Base-by-base conservation (phyloP, 306 rosid genomes). In the Ochetophila trinervis region DNA sequence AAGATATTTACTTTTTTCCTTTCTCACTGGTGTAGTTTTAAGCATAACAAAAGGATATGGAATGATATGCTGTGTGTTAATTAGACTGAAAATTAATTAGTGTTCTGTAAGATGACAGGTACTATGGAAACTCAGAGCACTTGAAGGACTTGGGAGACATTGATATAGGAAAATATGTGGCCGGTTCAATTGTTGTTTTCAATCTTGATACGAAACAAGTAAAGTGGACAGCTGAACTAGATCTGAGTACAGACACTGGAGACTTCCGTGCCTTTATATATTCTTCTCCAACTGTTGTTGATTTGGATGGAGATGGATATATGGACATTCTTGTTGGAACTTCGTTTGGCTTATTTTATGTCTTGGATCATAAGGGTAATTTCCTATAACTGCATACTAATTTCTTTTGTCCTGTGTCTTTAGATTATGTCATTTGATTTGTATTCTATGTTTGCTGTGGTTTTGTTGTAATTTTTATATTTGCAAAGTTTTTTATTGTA, bases 251-350 rank as follows among this genome's bases (percentile, higher is more conserved):
- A 19, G 97, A 93, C 65, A 72, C 84, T 56, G 81, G 82, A 70
- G 67, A 80, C 23, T 93, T 77, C 72, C 87, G 85, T 58, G 97
- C 88, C 66, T 86, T 83, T 73, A 79, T 93, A 76, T 84, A 87
- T 78, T 90, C 97, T 77, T 83, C 99, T 30, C 99, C 99, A 58
- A 87, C 90, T 68, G 94, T 93, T 22, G 82, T 75, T 8, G 99
- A 93, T 78, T 88, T 93, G 82, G 99, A 93, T 81, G 99, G 97
- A 65, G 99, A 93, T 77, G 99, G 99, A 48, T 81, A 84, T 77
- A 71, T 93, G 78, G 99, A 93, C 74, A 86, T 93, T 80, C 91
- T 93, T 69, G 88, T 93, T 61, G 99, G 99, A 58, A 93, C 99
- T 65, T 84, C 99, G 50, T 93, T 53, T 75, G 99, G 99, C 62